These are phyloP conservation scores for Flaveria floridana DNA, from an alignment of 140 eudicot species.

Conservation along the genomic window DNA sequence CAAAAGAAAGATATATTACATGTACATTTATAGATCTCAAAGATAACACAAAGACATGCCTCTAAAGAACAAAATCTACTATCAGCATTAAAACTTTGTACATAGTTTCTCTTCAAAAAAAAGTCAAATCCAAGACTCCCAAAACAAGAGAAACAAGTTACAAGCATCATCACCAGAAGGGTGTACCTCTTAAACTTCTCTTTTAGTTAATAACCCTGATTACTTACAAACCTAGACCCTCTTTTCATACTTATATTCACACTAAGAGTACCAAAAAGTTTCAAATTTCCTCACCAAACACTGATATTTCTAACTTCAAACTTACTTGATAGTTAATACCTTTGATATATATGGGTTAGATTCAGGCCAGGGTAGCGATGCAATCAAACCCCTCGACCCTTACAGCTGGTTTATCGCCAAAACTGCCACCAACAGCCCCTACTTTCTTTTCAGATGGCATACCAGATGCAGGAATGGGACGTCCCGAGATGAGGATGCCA, in stretches of 20 bases:
- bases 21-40: conserved; percentile 25
- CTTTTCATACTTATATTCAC: conserved; percentile 30
- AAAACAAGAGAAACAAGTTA: conserved; percentile 10
- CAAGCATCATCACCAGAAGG: conserved; percentile 32
- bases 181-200: conserved; percentile 11
- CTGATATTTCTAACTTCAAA: neutral
- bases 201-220: conserved; percentile 6
- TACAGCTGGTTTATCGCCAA: conserved; percentile 76
- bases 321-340: conserved; percentile 9
- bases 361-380: conserved; percentile 70
- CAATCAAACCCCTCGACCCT: conserved; percentile 84
- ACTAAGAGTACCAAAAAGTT: conserved; percentile 25
- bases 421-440: conserved; percentile 52
- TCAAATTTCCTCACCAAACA: conserved; percentile 23
- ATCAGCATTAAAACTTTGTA: conserved; percentile 19
- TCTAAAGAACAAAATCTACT: neutral
- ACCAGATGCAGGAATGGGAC: conserved; percentile 38
- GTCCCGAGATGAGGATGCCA: conserved; percentile 38
- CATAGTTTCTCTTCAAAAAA: conserved; percentile 24
- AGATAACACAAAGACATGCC: neutral
- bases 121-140: neutral
- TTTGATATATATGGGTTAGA: neutral
- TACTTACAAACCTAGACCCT: conserved; percentile 26
- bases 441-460: conserved; percentile 52
- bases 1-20: neutral